phyloP scores from a whole-genome alignment of 1,139 yeast genomes.

The Dujonia santamariae region DNA sequence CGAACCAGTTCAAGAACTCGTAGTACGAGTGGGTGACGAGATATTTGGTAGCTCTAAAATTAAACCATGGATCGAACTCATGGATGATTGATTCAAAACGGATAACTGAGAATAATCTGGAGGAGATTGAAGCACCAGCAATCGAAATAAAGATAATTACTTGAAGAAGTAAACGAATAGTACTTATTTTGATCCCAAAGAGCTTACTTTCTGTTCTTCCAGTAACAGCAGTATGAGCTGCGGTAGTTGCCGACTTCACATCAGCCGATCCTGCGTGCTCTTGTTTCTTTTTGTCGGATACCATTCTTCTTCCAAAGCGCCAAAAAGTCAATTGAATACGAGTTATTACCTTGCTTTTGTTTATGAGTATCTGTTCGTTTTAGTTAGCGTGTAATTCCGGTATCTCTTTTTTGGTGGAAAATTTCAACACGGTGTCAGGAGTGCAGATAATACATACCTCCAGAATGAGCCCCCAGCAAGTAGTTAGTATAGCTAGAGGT shows the following conservation, averaged over 20 bases:
- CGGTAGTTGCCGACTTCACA: not conserved
- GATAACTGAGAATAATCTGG: conserved; percentile 77
- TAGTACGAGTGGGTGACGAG: conserved; percentile 80
- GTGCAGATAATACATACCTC: conserved; percentile 7
- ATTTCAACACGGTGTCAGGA: conserved; percentile 9
- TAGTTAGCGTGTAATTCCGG: too few relatives aligned
- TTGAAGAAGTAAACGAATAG: conserved; percentile 51
- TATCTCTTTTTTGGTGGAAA: too few relatives aligned
- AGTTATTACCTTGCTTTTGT: too few relatives aligned
- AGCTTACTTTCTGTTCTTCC: conserved; percentile 14
- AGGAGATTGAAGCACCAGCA: conserved; percentile 87
- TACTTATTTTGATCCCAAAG: conserved; percentile 36
- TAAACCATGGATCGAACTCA: conserved; percentile 99
- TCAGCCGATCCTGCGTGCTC: too few relatives aligned
- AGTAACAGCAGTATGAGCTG: not conserved
- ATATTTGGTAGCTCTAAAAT: conserved; percentile 91
- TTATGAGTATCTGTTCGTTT: too few relatives aligned
- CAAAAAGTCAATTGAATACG: too few relatives aligned
- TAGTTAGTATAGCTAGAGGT: too few relatives aligned
- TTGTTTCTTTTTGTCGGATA: conserved; percentile 2
- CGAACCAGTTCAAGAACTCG: conserved; percentile 97
- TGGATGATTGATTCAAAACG: conserved; percentile 95
- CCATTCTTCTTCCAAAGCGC: conserved; percentile 1
- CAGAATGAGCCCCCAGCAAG: too few relatives aligned
- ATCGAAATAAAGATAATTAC: conserved; percentile 65